Evolutionary conservation across 768 basidiomycete genomes (phyloP), one percentile per base, ranked within the genome.

Genomic region (Agaricus sinodeliciosus): DNA sequence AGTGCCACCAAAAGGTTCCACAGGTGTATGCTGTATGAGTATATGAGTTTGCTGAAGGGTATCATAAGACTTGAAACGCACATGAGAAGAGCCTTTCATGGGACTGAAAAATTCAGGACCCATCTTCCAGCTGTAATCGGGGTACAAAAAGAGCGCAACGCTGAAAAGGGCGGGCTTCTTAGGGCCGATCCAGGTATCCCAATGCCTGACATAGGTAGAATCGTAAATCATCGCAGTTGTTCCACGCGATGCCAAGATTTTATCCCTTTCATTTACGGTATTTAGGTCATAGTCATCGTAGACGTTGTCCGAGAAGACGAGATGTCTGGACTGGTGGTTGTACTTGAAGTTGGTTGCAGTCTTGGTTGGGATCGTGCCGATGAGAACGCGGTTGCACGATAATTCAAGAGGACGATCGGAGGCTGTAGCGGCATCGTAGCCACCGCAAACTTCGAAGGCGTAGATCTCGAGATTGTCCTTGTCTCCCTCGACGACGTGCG

Each of bases 231-330:
- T 66, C 1, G 89, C 92, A 1, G 77, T 75, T 48, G 82, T 80
- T 4, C 90, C 93, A 1, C 87, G 78, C 51, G 82, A 77, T 49
- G 85, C 81, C 73, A 83, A 88, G 39, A 72, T 76, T 57, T 84
- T 72, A 63, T 95, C 90, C 58, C 87, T 78, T 59, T 80, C 74
- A 57, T 75, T 78, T 22, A 86, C 85, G 9, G 81, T 74, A 36
- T 76, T 80, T 43, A 96, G 69, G 55, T 85, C 77, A 1, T 84
- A 85, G 55, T 94, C 88, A 2, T 79, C 68, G 63, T 89, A 86
- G 4, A 95, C 91, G 49, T 81, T 75, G 31, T 89, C 90, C 0
- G 91, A 88, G 72, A 99, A 97, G 5, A 91, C 82, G 35, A 99
- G 78, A 43, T 76, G 60, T 13, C 80, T 80, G 3, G 78, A 70